phyloP scores from a whole-genome alignment of 1,139 yeast genomes.

The Arxiozyma slooffiae region DNA sequence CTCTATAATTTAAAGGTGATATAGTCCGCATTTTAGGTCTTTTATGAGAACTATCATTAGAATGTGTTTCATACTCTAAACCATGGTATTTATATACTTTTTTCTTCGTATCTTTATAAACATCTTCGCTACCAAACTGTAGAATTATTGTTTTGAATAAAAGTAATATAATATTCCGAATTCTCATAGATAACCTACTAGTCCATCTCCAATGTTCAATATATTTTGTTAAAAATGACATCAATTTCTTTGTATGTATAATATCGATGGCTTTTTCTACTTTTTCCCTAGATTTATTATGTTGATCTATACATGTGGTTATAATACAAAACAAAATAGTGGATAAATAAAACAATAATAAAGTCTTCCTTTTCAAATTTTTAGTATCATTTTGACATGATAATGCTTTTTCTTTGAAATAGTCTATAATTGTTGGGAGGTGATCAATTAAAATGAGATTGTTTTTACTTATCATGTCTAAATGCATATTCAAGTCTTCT shows the following conservation, averaged over 20 bases:
- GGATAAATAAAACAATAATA: constrained; percentile 34
- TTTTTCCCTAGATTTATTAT: constrained; percentile 10
- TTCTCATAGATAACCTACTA: constrained; percentile 32
- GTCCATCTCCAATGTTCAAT: constrained; percentile 64
- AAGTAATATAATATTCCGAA: constrained; percentile 48
- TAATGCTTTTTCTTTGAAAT: constrained; percentile 20
- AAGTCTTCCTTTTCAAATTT: constrained; percentile 19
- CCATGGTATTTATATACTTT: constrained; percentile 40
- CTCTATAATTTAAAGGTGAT: constrained; percentile 72
- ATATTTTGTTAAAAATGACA: constrained; percentile 40
- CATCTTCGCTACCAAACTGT: constrained; percentile 52
- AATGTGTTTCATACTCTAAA: constrained; percentile 29
- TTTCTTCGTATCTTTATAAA: constrained; percentile 40
- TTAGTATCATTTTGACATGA: constrained; percentile 20
- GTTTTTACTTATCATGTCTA: constrained; percentile 17
- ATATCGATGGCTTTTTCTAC: constrained; percentile 13
- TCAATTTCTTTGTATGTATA: constrained; percentile 31
- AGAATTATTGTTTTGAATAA: constrained; percentile 51
- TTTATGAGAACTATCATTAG: constrained; percentile 22
- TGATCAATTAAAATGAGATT: constrained; percentile 12
- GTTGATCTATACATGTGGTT: constrained; percentile 21
- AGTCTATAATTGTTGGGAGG: constrained; percentile 10
- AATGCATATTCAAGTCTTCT: constrained; percentile 13
- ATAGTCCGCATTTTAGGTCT: constrained; percentile 34
- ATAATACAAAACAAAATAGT: constrained; percentile 48